Evolutionary conservation across 1,284 basidiomycete species (phyloP), one percentile per base, ranked within the genome.

Genomic region (Trichosporon coremiiforme): DNA sequence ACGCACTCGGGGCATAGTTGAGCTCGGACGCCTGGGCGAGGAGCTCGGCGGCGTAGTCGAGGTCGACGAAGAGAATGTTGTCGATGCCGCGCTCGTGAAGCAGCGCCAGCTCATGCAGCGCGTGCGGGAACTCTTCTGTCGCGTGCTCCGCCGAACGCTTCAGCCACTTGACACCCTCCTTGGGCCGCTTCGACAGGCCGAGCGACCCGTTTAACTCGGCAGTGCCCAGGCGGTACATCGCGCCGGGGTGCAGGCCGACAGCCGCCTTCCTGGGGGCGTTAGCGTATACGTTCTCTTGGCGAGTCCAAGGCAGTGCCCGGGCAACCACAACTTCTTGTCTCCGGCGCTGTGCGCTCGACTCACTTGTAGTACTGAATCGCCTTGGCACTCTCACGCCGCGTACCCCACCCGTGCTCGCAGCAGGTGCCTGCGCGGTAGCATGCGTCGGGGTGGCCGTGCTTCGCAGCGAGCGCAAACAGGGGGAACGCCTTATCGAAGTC

Each of bases 371-470:
- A 98, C 74, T 93, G 90, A 57, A 98, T 85, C 0, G 96, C 95
- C 81, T 98, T 98, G 67, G 90, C 90, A 25, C 89, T 90, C 83
- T 99, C 97, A 31, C 94, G 88, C 64, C 95, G 87, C 80, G 95
- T 97, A 4, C 96, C 96, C 96, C 97, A 99, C 25, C 95, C 97
- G 79, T 98, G 96, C 86, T 99, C 97, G 83, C 94, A 97, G 83
- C 97, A 99, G 1, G 95, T 97, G 25, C 95, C 97, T 0, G 95
- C 93, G 64, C 96, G 92, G 84, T 96, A 99, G 22, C 93, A 90
- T 8, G 95, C 95, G 78, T 98, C 95, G 0, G 94, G 91, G 81
- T 99, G 96, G n/a, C 94, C 93, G 79, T 99, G 97, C 84, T 99
- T 99, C 60, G 95, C 94, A 7, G 96, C 94, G 57, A 98, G 89